Conservation (phyloP, 2,329 filamentous ascomycete genomes). For the Nothophoma quercina region DNA sequence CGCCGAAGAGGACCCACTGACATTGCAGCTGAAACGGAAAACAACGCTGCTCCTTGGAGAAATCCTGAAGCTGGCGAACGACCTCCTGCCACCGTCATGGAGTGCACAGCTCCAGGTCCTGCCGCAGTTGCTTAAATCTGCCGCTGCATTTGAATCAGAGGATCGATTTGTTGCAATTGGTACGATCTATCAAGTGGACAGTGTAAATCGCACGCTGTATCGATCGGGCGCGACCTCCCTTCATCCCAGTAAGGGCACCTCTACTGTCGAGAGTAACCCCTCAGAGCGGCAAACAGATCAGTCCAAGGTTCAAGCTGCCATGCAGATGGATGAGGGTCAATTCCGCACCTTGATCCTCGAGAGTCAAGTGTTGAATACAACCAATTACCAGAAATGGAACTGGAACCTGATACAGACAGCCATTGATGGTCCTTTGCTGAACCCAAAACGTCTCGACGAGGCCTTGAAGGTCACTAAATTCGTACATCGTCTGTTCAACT, state of each 20-base stretch:
- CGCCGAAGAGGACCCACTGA: slow-evolving; percentile 73
- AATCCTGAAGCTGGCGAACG: slow-evolving; percentile 86
- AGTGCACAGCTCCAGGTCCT: slow-evolving; percentile 87
- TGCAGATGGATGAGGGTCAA: slow-evolving; percentile 69
- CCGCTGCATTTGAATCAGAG: slow-evolving; percentile 74
- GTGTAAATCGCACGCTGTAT: slow-evolving; percentile 91
- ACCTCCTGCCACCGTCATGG: slow-evolving; percentile 80
- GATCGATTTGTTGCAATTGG: slow-evolving; percentile 82
- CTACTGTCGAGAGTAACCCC: slow-evolving; percentile 25
- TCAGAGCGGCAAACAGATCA: slow-evolving; percentile 52
- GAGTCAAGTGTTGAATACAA: slow-evolving; percentile 84
- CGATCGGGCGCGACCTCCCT: slow-evolving; percentile 67
- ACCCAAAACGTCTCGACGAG: slow-evolving; percentile 90
- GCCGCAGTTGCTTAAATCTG: slow-evolving; percentile 81
- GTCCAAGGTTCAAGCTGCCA: slow-evolving; percentile 63
- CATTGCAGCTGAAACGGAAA: slow-evolving; percentile 79
- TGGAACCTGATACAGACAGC: slow-evolving; percentile 92
- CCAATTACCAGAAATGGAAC: slow-evolving; percentile 95
- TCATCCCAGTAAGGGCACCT: slow-evolving; percentile 40
- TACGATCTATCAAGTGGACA: slow-evolving; percentile 97
- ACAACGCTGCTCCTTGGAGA: slow-evolving; percentile 91
- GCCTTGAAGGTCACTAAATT: slow-evolving; percentile 96
- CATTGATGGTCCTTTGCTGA: slow-evolving; percentile 90
- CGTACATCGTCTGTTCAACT: slow-evolving; percentile 91
- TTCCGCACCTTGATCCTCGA: slow-evolving; percentile 73